A percentile compares a stretch with the other conserved stretches of the same genome.
Conservation (phyloP, 1,284 basidiomycete genomes). For the Sporisorium sorghi region DNA sequence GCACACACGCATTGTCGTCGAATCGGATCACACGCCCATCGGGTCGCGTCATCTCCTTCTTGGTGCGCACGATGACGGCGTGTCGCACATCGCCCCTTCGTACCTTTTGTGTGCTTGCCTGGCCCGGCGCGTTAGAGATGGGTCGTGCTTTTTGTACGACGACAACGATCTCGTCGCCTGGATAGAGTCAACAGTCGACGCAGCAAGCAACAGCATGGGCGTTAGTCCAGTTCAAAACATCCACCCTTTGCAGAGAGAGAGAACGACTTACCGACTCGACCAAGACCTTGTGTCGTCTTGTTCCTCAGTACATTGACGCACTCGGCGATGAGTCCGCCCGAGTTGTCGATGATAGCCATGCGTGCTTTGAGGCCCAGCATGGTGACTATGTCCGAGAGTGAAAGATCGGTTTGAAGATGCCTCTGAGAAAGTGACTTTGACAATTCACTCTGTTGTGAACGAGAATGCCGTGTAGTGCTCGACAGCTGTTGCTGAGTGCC, state of each 20-base stretch:
- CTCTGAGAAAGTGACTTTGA: neutral
- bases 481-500: neutral
- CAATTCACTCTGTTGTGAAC: neutral
- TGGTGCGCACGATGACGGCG: constrained; percentile 92
- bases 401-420: neutral
- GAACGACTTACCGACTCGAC: constrained; percentile 72
- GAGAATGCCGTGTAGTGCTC: neutral
- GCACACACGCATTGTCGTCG: constrained; percentile 96
- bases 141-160: constrained; percentile 94
- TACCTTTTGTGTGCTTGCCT: constrained; percentile 75
- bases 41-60: constrained; percentile 82
- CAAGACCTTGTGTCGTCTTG: constrained; percentile 85
- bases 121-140: constrained; percentile 70
- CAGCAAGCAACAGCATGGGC: constrained; percentile 65
- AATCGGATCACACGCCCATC: constrained; percentile 89
- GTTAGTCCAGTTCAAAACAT: neutral
- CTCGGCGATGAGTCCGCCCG: constrained; percentile 93
- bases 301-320: constrained; percentile 97
- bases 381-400: constrained; percentile 1
- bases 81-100: constrained; percentile 91
- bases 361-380: constrained; percentile 69
- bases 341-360: constrained; percentile 90
- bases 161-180: constrained; percentile 95
- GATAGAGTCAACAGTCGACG: constrained; percentile 73
- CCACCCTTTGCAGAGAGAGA: neutral